Conservation (phyloP, 345 rosid genomes). For the Mangifera indica region DNA sequence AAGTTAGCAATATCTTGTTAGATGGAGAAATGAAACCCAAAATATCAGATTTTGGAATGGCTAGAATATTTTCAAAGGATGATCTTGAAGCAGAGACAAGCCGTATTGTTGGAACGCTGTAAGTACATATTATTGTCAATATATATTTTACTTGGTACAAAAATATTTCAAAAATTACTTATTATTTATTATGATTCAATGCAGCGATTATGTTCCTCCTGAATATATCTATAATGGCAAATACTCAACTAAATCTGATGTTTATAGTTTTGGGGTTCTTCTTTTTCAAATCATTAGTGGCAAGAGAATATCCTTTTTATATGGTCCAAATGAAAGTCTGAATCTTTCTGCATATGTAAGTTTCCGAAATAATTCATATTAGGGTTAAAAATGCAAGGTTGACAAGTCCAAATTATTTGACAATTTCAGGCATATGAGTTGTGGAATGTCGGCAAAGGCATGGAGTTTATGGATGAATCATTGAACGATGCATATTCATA, state of each 20-base stretch:
- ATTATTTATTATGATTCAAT: not conserved
- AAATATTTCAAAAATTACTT: not conserved
- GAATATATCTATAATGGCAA: slow-evolving; percentile 19
- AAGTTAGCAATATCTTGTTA: slow-evolving; percentile 40
- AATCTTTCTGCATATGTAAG: slow-evolving; percentile 3
- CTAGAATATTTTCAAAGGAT: slow-evolving; percentile 34
- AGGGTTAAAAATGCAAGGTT: too few relatives aligned
- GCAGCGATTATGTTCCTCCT: slow-evolving; percentile 21
- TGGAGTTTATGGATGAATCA: not conserved
- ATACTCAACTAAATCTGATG: slow-evolving; percentile 24
- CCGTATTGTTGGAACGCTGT: slow-evolving; percentile 44
- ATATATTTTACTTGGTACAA: not conserved
- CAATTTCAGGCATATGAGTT: slow-evolving; percentile 22
- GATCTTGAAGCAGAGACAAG: slow-evolving; percentile 32
- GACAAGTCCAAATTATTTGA: too few relatives aligned
- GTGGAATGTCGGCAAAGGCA: slow-evolving; percentile 9
- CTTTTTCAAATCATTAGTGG: slow-evolving; percentile 19
- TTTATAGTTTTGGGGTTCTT: slow-evolving; percentile 26
- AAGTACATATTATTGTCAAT: slow-evolving; percentile 4
- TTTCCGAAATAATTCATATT: not conserved
- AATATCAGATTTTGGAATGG: slow-evolving; percentile 54
- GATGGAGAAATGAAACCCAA: slow-evolving; percentile 40
- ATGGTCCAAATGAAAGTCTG: not conserved
- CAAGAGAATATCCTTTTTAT: slow-evolving; percentile 2
- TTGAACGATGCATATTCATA: not conserved